phyloP scores from a whole-genome alignment of 352 stramenopile species.

The Globisporangium ultimum region DNA sequence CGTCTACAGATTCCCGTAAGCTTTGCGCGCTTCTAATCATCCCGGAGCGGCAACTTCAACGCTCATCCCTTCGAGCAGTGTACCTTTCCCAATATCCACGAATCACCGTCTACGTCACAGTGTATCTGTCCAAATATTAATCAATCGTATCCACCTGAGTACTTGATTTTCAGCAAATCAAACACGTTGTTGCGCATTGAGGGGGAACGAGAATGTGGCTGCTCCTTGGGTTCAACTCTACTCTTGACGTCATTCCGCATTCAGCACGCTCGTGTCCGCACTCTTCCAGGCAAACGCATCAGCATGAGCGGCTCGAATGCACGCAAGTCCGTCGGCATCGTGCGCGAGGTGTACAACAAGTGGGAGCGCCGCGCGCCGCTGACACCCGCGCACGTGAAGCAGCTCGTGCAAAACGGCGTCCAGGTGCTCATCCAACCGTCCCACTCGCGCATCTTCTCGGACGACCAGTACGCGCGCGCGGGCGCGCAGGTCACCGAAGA shows the following conservation, averaged over 20 bases:
- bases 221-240: too few relatives aligned
- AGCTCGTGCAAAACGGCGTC: conserved; percentile 77
- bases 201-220: background rate
- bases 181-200: conserved; percentile 3
- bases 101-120: background rate
- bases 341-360: conserved; percentile 94
- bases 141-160: background rate
- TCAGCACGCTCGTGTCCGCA: conserved; percentile 2
- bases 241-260: background rate
- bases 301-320: conserved; percentile 12
- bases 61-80: background rate
- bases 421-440: conserved; percentile 94
- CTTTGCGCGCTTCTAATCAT: background rate
- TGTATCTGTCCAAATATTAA: background rate
- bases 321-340: conserved; percentile 83
- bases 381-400: conserved; percentile 86
- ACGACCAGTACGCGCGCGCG: conserved; percentile 89
- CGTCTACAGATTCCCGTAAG: conserved; percentile 5
- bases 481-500: conserved; percentile 90
- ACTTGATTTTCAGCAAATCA: background rate
- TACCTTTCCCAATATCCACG: background rate
- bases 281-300: background rate
- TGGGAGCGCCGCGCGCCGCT: conserved; percentile 94
- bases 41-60: background rate
- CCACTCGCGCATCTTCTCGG: conserved; percentile 90